Evolutionary conservation across 176 grass and related monocot genomes (phyloP), one percentile per base, ranked within the genome.

Genomic region (Puccinellia tenuiflora): DNA sequence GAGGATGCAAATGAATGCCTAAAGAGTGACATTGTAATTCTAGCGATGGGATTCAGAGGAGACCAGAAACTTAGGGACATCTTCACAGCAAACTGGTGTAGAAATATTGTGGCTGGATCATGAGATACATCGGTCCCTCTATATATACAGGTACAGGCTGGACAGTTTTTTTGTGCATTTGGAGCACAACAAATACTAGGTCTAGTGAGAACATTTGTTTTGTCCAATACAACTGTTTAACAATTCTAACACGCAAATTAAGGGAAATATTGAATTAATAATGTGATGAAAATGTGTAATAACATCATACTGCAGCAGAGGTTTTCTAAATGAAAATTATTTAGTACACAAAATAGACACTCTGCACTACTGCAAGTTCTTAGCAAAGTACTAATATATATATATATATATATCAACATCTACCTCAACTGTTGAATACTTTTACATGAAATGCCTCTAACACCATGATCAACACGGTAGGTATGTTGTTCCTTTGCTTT

Each of bases 11-110:
- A 87, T 43, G 85, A 91, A 84, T 68, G 40, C 15, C 42, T 95
- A 62, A 30, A 83, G 42, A 90, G 87, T 78, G 96, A 92, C 64
- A 50, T 96, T 43, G 83, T 94, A 24, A 99, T 99, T 80, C 85
- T 96, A 21, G 93, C 96, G 3, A 95, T 93, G 73, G 96, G 96
- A 81, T 98, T 93, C 86, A 93, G 60, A 75, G 96, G 93, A 25
- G 93, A 95, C 60, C 85, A 93, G 83, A 98, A 98, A 82, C 92
- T 98, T 76, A 90, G 88, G 87, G 82, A 90, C 62, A 75, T 98
- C 25, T 98, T 98, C 84, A 84, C 61, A 70, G 81, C 89, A 69
- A 84, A 86, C 42, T 92, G 88, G 78, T 86, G 94, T 47, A 90
- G 79, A 73, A 86, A 81, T 13, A 90, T 92, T 73, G 90, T 91